These are phyloP conservation scores for Candida fluviatilis DNA, from an alignment of 805 yeast species.

Conservation along the genomic window DNA sequence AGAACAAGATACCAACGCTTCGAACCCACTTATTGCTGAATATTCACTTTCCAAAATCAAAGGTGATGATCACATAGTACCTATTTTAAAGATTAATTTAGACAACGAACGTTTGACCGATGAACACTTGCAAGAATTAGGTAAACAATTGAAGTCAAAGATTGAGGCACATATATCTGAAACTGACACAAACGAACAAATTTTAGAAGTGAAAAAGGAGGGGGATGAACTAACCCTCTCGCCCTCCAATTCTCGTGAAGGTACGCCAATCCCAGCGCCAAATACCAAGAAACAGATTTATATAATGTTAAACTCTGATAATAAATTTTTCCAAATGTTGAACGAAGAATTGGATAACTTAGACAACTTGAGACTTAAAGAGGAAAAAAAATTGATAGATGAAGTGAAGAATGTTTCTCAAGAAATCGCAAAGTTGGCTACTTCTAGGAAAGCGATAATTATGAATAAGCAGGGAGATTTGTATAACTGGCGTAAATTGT, in stretches of 20 bases:
- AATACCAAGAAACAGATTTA: constrained; percentile 16
- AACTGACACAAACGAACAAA: constrained; percentile 8
- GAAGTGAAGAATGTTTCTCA: constrained; percentile 42
- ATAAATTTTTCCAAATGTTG: constrained; percentile 55
- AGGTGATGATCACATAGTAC: constrained; percentile 23
- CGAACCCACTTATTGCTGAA: constrained; percentile 39
- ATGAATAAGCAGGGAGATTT: constrained; percentile 47
- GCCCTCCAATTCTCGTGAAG: constrained; percentile 7
- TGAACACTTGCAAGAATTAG: constrained; percentile 30
- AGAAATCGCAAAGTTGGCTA: constrained; percentile 32
- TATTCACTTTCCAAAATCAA: constrained; percentile 32
- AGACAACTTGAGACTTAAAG: constrained; percentile 38
- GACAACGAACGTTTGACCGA: constrained; percentile 26
- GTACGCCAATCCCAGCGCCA: constrained; percentile 6
- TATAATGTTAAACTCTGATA: constrained; percentile 50
- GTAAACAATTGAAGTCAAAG: constrained; percentile 22
- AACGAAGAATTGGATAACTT: constrained; percentile 50
- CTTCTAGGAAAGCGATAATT: constrained; percentile 26
- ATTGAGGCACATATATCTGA: constrained; percentile 15
- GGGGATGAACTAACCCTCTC: constrained; percentile 14
- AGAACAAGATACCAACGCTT: constrained; percentile 28
- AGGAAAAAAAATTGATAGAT: constrained; percentile 38
- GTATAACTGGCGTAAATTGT: constrained; percentile 67
- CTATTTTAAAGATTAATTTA: constrained; percentile 35
- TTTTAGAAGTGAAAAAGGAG: constrained; percentile 27